Evolutionary conservation across 495 filamentous ascomycete species (phyloP), one percentile per base, ranked within the genome.

Genomic region (Parmelia sp.): DNA sequence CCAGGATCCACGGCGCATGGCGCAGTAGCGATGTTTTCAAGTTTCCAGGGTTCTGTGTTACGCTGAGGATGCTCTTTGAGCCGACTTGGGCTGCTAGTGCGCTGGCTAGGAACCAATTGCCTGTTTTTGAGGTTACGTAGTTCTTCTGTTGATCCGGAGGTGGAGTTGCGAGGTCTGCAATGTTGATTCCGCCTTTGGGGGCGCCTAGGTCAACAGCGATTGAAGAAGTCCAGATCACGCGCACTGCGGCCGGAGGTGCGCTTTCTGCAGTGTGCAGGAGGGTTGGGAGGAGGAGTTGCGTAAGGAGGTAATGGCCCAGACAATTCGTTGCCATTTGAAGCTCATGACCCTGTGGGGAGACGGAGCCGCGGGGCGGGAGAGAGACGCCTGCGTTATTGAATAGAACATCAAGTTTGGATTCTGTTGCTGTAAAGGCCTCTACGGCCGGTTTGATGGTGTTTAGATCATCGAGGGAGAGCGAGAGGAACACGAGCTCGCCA

Each of bases 341-440:
- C n/a, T 79, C 76, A 14, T 73, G 62, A 37, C 76, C 76, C 57
- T 78, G 77, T 11, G 61, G 56, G 3, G 77, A 71, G 10, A 63
- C 47, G 31, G 62, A 73, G 35, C 74, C 81, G 1, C 19, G 42
- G 3, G 80, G 77, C 0, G 76, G 74, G 21, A 64, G 59, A 73
- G 77, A 77, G 45, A 84, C 40, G 29, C 74, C 82, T 14, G 81
- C 81, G 70, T 84, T 84, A 64, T 81, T 77, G 33, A 73, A 68
- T 25, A 84, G 71, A 56, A 81, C 76, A 72, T 84, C 75, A 35
- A 84, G 74, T 7, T 73, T 65, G 3, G 59, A 39, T 64, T 84
- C 79, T 45, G 70, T 70, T 1, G 23, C 17, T n/a, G 75, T 57
- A 70, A 84, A 83, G 21, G 68, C 66, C 0, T 75, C 65, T 10